A percentile compares a stretch with the other conserved stretches of the same genome.
These are phyloP conservation scores for Phallus indusiatus DNA, from an alignment of 768 basidiomycete species.

Conservation along the genomic window DNA sequence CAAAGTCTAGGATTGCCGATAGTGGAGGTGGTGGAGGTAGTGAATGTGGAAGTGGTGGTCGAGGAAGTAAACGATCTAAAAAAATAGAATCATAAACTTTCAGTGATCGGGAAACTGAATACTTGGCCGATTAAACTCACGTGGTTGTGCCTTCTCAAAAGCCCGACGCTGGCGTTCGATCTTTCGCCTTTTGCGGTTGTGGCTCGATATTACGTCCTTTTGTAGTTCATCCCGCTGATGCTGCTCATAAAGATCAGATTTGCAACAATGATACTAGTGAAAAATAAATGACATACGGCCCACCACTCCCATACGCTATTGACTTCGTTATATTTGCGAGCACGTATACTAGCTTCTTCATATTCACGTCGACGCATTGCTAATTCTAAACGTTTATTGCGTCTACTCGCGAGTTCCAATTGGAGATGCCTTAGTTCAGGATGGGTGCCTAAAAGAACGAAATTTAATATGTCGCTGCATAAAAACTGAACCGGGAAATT, in stretches of 20 bases:
- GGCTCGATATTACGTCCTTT: slow-evolving; percentile 81
- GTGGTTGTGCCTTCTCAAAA: slow-evolving; percentile 63
- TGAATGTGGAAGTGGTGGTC: slow-evolving; percentile 31
- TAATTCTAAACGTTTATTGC: slow-evolving; percentile 73
- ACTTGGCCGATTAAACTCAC: slow-evolving; percentile 33
- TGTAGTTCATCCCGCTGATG: slow-evolving; percentile 70
- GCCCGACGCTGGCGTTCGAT: slow-evolving; percentile 80
- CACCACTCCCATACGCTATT: slow-evolving; percentile 82
- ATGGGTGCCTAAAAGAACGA: slow-evolving; percentile 50
- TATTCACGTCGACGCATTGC: slow-evolving; percentile 65
- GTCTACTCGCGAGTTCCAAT: slow-evolving; percentile 63
- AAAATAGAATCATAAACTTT: neutral
- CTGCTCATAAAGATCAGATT: slow-evolving; percentile 28
- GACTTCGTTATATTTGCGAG: slow-evolving; percentile 61
- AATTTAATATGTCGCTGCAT: neutral
- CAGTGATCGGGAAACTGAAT: neutral
- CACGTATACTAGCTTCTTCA: slow-evolving; percentile 53
- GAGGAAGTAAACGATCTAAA: slow-evolving; percentile 55
- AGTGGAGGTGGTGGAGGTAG: slow-evolving; percentile 50
- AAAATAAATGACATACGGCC: slow-evolving; percentile 46
- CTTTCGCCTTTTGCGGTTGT: slow-evolving; percentile 74
- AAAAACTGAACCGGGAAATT: slow-evolving; percentile 16
- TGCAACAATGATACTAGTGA: neutral
- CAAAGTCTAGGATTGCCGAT: slow-evolving; percentile 53
- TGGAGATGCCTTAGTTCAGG: slow-evolving; percentile 82